Evolutionary conservation across 352 stramenopile genomes (phyloP).

Genomic region (Phytopythium ostracodes): DNA sequence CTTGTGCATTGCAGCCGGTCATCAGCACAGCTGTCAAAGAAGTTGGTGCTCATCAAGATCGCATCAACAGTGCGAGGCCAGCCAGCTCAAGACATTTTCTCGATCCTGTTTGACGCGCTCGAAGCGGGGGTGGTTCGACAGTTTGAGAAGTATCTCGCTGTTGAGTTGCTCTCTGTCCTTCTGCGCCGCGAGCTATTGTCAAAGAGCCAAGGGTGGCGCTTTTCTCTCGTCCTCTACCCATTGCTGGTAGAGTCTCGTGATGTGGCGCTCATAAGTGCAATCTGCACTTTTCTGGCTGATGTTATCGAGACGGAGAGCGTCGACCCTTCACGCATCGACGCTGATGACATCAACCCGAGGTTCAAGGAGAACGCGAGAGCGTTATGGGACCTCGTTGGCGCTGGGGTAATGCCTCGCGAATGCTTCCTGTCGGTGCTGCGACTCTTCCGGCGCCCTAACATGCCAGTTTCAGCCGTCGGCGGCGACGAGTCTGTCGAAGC

Average conservation of each 20-base stretch:
- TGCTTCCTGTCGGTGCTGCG: conserved; percentile 37
- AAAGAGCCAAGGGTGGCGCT: conserved; percentile 50
- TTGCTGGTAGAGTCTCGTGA: conserved; percentile 33
- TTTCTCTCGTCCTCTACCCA: conserved; percentile 38
- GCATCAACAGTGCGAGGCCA: conserved; percentile 16
- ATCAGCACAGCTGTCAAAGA: conserved; percentile 60
- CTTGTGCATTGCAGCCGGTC: conserved; percentile 58
- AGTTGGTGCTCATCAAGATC: conserved; percentile 29
- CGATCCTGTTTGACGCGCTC: conserved; percentile 31
- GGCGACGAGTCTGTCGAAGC: conserved; percentile 13
- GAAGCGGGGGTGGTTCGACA: conserved; percentile 23
- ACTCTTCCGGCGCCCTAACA: conserved; percentile 30
- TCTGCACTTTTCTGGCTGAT: conserved; percentile 64
- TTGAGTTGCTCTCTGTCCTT: conserved; percentile 60
- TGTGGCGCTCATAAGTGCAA: conserved; percentile 38
- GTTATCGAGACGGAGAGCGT: conserved; percentile 54
- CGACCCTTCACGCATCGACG: conserved; percentile 25
- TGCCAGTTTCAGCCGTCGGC: too few relatives aligned
- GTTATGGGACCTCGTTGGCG: conserved; percentile 46
- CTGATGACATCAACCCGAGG: conserved; percentile 4
- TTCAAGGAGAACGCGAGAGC: conserved; percentile 25
- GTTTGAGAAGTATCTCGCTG: conserved; percentile 60
- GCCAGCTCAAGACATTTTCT: conserved; percentile 37
- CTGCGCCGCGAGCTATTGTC: conserved; percentile 48
- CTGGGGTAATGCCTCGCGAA: conserved; percentile 29